These are phyloP conservation scores for Lophiotrema nucula DNA, from an alignment of 495 filamentous ascomycete genomes.

Conservation along the genomic window DNA sequence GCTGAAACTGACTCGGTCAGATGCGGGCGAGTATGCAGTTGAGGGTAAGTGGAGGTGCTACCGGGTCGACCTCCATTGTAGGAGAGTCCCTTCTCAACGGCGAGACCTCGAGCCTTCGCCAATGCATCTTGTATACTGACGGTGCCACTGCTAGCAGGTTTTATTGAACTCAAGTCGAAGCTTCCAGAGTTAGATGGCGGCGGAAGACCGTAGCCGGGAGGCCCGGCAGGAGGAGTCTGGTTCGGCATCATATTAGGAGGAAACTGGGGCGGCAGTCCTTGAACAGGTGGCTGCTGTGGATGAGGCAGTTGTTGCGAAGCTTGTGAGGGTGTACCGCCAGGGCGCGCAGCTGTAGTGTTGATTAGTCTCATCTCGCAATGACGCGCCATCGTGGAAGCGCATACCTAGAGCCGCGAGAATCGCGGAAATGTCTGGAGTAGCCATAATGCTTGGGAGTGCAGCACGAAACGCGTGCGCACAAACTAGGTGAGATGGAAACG, in stretches of 20 bases:
- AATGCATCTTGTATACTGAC: conserved; percentile 72
- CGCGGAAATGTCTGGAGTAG: conserved; percentile 25
- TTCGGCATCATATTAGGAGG: conserved; percentile 37
- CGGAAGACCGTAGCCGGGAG: conserved; percentile 55
- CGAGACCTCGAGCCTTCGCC: conserved; percentile 68
- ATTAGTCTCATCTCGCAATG: background rate
- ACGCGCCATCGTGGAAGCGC: background rate
- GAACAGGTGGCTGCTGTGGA: conserved; percentile 10
- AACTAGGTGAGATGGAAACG: too few species aligned
- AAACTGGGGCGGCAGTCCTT: conserved; percentile 38
- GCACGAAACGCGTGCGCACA: background rate
- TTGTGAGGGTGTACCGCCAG: conserved; percentile 43
- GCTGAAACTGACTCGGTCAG: background rate
- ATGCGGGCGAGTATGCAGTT: too few species aligned
- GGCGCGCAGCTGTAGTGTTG: conserved; percentile 42
- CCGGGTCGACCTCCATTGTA: conserved; percentile 37
- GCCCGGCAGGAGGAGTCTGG: conserved; percentile 45
- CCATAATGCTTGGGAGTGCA: conserved; percentile 18
- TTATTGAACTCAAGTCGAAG: conserved; percentile 72
- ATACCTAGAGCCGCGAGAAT: conserved; percentile 30
- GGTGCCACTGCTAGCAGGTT: conserved; percentile 68
- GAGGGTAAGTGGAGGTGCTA: conserved; percentile 11
- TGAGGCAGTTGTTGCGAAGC: conserved; percentile 15
- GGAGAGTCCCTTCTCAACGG: conserved; percentile 64
- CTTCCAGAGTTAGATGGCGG: conserved; percentile 67